Percentiles rank a stretch among this genome's conserved stretches.
These are phyloP conservation scores for Claviceps fusiformis DNA, from an alignment of 2,329 filamentous ascomycete species.

Conservation along the genomic window DNA sequence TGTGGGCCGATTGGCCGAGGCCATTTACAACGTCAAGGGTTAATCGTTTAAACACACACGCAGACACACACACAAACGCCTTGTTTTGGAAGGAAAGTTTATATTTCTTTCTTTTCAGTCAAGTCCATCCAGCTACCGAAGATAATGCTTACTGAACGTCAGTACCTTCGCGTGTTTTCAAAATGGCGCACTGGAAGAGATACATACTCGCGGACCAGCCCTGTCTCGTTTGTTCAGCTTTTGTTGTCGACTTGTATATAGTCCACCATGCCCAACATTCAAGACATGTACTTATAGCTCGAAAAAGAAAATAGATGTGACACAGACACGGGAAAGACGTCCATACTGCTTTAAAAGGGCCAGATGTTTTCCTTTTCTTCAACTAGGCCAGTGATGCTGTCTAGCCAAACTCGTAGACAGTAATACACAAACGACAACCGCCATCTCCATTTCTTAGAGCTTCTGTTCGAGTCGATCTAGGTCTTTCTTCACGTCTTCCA, in stretches of 20 bases:
- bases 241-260: neutral
- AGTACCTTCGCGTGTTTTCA: too few species aligned
- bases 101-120: too few species aligned
- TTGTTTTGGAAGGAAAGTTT: neutral
- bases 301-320: neutral
- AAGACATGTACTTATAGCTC: neutral
- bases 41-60: conserved; percentile 18
- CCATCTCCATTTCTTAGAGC: neutral
- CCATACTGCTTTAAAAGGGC: neutral
- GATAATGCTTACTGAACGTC: neutral
- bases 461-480: conserved; percentile 20
- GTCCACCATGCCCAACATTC: neutral
- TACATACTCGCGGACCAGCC: neutral
- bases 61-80: too few species aligned
- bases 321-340: neutral
- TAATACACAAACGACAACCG: neutral
- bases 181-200: neutral
- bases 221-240: neutral
- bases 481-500: conserved; percentile 36
- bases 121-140: neutral
- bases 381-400: neutral
- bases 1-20: conserved; percentile 66
- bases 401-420: neutral
- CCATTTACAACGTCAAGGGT: conserved; percentile 74
- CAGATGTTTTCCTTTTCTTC: neutral